Percentiles rank a stretch among this genome's conserved stretches.
These are phyloP conservation scores for Umbilicaria muhlenbergii DNA, from an alignment of 495 filamentous ascomycete genomes.

Conservation along the genomic window DNA sequence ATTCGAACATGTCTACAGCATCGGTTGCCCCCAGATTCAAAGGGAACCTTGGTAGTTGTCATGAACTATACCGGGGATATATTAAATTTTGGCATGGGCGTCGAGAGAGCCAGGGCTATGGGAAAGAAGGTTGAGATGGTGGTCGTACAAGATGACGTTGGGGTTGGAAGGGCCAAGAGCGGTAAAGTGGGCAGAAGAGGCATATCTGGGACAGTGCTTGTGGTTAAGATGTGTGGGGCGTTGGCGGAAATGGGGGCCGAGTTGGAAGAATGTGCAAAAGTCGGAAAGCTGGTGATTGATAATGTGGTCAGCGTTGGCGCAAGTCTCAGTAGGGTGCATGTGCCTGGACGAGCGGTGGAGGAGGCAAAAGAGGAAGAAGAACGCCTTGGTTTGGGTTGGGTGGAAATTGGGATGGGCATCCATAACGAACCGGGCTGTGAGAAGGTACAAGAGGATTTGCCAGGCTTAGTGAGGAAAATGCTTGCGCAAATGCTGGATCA, in stretches of 20 bases:
- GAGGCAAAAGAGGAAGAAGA: constrained; percentile 46
- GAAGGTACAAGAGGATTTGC: constrained; percentile 47
- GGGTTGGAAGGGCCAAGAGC: constrained; percentile 65
- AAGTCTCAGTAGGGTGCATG: constrained; percentile 78
- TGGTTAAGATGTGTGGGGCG: constrained; percentile 80
- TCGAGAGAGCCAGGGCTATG: constrained; percentile 77
- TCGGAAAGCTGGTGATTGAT: constrained; percentile 53
- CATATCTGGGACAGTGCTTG: constrained; percentile 78
- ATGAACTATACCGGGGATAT: constrained; percentile 68
- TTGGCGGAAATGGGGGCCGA: constrained; percentile 56
- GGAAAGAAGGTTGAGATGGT: constrained; percentile 81
- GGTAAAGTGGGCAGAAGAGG: constrained; percentile 89
- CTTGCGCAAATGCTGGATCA: constrained; percentile 64
- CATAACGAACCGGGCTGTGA: constrained; percentile 89
- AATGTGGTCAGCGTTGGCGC: constrained; percentile 82
- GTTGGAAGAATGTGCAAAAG: constrained; percentile 49
- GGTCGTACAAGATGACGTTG: constrained; percentile 89
- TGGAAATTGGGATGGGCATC: constrained; percentile 96
- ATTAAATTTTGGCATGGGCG: constrained; percentile 86
- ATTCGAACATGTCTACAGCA: constrained; percentile 61
- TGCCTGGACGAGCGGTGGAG: constrained; percentile 53
- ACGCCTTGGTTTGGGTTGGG: constrained; percentile 19
- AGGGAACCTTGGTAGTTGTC: constrained; percentile 57
- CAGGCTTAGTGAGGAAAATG: constrained; percentile 62
- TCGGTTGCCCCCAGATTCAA: constrained; percentile 43